These are phyloP conservation scores for Lichtheimia corymbifera DNA, from an alignment of 371 early-diverging fungal species.

Conservation along the genomic window DNA sequence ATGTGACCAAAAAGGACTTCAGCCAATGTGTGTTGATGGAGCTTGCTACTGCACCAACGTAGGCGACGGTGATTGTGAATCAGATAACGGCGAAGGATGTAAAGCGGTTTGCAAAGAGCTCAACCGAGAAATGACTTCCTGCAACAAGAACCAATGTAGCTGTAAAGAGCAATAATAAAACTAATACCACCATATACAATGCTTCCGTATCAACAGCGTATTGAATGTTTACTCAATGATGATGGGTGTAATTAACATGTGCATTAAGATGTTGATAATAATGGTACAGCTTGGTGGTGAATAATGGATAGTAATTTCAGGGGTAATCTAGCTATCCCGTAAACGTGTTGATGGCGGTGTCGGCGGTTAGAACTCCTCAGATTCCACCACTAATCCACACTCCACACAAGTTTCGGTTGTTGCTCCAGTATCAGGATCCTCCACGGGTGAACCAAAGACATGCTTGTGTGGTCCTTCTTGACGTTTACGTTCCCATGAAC, in stretches of 20 bases:
- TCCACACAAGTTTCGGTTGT: constrained; percentile 62
- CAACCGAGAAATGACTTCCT: constrained; percentile 12
- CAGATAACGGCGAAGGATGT: constrained; percentile 22
- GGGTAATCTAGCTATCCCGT: too few species aligned
- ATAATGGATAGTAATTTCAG: too few species aligned
- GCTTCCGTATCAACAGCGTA: neutral
- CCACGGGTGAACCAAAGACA: constrained; percentile 56
- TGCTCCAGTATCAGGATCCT: constrained; percentile 46
- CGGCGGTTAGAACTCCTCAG: constrained; percentile 67
- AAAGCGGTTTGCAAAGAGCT: constrained; percentile 18
- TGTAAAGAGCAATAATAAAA: constrained; percentile 4
- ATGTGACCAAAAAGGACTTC: constrained; percentile 8
- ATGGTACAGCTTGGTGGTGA: too few species aligned
- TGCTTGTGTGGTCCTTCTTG: constrained; percentile 75
- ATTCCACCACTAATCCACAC: constrained; percentile 74
- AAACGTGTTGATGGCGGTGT: neutral
- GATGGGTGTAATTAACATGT: too few species aligned
- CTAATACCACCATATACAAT: too few species aligned
- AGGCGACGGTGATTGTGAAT: constrained; percentile 22
- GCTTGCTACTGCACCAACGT: constrained; percentile 28
- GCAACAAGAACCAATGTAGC: constrained; percentile 19
- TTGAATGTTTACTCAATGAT: neutral
- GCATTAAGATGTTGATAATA: too few species aligned
- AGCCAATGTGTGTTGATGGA: constrained; percentile 25
- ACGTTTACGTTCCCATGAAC: constrained; percentile 69